Evolutionary conservation across 345 rosid species (phyloP).

Genomic region (Balakata baccata): DNA sequence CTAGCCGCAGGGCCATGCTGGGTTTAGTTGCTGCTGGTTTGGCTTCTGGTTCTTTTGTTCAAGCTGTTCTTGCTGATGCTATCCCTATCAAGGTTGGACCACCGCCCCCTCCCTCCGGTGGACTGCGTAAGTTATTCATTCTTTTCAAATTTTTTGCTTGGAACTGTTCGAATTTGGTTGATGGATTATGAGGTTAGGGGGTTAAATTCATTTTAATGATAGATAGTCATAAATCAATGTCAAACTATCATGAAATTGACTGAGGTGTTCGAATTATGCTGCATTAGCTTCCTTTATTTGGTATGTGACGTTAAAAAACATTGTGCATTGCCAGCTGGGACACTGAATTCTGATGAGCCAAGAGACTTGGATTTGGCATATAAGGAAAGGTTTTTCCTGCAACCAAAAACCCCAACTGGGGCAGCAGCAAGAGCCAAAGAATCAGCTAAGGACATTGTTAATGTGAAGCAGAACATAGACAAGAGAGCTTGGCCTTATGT

Average conservation of each 20-base stretch:
- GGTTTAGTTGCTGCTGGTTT: slow-evolving; percentile 72
- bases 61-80: slow-evolving; percentile 71
- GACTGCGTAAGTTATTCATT: slow-evolving; percentile 63
- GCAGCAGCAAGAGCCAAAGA: slow-evolving; percentile 82
- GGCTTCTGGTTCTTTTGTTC: slow-evolving; percentile 67
- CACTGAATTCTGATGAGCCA: slow-evolving; percentile 77
- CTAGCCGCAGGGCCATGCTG: slow-evolving; percentile 66
- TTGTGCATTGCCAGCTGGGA: slow-evolving; percentile 64
- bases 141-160: no score
- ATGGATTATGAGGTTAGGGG: no score
- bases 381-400: slow-evolving; percentile 69
- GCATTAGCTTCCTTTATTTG: not conserved
- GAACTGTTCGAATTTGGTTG: no score
- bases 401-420: slow-evolving; percentile 56
- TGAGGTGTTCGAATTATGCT: no score
- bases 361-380: slow-evolving; percentile 57
- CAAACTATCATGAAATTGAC: no score
- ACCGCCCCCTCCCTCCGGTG: slow-evolving; percentile 92
- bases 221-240: no score
- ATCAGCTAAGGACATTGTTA: slow-evolving; percentile 73
- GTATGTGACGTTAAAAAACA: not conserved
- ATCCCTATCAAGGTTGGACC: slow-evolving; percentile 75
- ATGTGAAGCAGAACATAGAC: slow-evolving; percentile 70
- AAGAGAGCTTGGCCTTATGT: slow-evolving; percentile 94
- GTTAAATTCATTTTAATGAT: no score